Conservation (phyloP, 228 moss, liverwort and hornwort genomes). For the Sphagnum fallax region DNA sequence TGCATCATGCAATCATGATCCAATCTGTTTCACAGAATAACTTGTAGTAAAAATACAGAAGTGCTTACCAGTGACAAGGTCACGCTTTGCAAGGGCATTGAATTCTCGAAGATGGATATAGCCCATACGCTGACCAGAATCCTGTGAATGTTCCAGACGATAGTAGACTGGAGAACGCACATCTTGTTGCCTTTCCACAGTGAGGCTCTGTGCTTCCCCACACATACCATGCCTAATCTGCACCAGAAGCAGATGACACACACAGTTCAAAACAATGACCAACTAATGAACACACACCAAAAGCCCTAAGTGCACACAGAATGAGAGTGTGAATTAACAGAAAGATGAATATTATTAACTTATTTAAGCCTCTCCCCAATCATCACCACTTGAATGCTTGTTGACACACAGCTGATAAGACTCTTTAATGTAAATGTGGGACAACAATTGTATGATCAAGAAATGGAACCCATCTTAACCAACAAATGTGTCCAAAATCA, state of each 20-base stretch:
- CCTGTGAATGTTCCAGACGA: slow-evolving; percentile 59
- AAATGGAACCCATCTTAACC: too few species aligned
- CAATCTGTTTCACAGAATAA: too few species aligned
- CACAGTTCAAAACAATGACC: not conserved
- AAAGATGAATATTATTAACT: not conserved
- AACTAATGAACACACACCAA: not conserved
- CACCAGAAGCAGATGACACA: slow-evolving; percentile 4
- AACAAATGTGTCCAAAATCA: not conserved
- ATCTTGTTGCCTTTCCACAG: slow-evolving; percentile 81
- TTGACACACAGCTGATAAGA: too few species aligned
- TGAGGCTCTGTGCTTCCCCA: slow-evolving; percentile 47
- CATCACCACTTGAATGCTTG: too few species aligned
- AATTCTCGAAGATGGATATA: slow-evolving; percentile 87
- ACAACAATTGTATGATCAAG: too few species aligned
- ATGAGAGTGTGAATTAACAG: not conserved
- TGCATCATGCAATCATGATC: too few species aligned
- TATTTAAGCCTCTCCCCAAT: not conserved
- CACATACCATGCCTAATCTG: slow-evolving; percentile 85
- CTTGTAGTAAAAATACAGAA: too few species aligned
- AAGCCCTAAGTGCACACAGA: not conserved
- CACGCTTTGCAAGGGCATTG: slow-evolving; percentile 93
- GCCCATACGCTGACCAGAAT: slow-evolving; percentile 48
- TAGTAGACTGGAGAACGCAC: slow-evolving; percentile 90
- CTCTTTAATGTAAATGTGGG: too few species aligned
- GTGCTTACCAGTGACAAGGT: slow-evolving; percentile 69